Percentiles rank a stretch among this genome's conserved stretches.
Conservation (phyloP, 2,329 filamentous ascomycete species). For the Exserohilum rostratum region DNA sequence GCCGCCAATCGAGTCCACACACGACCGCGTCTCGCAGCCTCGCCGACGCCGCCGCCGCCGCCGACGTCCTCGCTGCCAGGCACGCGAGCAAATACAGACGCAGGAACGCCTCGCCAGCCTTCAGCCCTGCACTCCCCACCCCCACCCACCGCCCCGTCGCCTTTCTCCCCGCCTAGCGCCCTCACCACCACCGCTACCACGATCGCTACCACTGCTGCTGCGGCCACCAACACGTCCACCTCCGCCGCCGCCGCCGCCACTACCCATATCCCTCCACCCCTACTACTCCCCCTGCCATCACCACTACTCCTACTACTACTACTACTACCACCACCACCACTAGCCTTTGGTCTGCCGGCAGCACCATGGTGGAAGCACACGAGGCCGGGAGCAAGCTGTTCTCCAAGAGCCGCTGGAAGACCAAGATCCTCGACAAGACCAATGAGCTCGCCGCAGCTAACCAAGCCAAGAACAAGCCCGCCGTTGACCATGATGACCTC, state of each 20-base stretch:
- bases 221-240: too few species aligned
- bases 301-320: neutral
- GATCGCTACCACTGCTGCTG: too few species aligned
- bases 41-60: neutral
- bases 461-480: slow-evolving; percentile 33
- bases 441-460: slow-evolving; percentile 46
- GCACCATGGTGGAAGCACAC: slow-evolving; percentile 42
- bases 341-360: slow-evolving; percentile 12
- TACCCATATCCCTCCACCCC: neutral
- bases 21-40: neutral
- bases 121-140: too few species aligned
- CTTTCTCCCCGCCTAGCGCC: too few species aligned
- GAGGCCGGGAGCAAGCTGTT: slow-evolving; percentile 45
- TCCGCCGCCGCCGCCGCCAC: neutral
- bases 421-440: slow-evolving; percentile 53
- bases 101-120: neutral
- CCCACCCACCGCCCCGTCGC: too few species aligned
- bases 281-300: neutral
- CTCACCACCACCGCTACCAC: too few species aligned
- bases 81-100: slow-evolving; percentile 9
- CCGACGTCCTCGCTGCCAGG: neutral
- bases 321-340: neutral
- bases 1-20: slow-evolving; percentile 7
- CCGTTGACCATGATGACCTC: slow-evolving; percentile 51
- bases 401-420: slow-evolving; percentile 55